These are phyloP conservation scores for Candida arabinofermentans DNA, from an alignment of 805 yeast species.

Conservation along the genomic window DNA sequence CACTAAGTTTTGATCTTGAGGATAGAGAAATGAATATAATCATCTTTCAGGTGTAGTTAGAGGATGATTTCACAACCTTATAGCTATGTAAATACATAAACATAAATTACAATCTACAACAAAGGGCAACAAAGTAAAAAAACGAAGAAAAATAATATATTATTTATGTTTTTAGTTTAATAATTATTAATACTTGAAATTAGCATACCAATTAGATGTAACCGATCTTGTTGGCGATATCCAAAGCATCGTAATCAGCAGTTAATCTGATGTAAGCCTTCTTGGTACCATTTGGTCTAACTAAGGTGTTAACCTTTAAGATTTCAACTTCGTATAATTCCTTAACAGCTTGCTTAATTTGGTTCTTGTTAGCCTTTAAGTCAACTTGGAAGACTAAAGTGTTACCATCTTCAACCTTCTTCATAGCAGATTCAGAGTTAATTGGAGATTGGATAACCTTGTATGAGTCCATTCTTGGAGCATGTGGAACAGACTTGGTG, in stretches of 20 bases:
- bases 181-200: neutral
- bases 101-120: too few species aligned
- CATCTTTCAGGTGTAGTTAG: too few species aligned
- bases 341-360: slow-evolving; percentile 97
- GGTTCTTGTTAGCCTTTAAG: slow-evolving; percentile 95
- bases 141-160: slow-evolving; percentile 1
- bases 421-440: slow-evolving; percentile 98
- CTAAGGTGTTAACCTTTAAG: slow-evolving; percentile 89
- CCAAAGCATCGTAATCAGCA: slow-evolving; percentile 99
- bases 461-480: slow-evolving; percentile 95
- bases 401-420: slow-evolving; percentile 99
- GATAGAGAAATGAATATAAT: too few species aligned
- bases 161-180: neutral
- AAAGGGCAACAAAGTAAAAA: slow-evolving; percentile 1
- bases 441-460: slow-evolving; percentile 91
- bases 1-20: too few species aligned
- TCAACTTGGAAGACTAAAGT: slow-evolving; percentile 98
- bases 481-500: slow-evolving; percentile 96
- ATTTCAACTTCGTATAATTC: slow-evolving; percentile 97
- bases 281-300: slow-evolving; percentile 99
- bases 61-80: too few species aligned
- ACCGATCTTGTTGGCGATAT: slow-evolving; percentile 99
- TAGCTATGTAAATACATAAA: neutral
- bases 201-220: slow-evolving; percentile 65
- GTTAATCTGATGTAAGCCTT: slow-evolving; percentile 99